Evolutionary conservation across 202 grass and related monocot genomes (phyloP).

Genomic region (Setaria viridis): DNA sequence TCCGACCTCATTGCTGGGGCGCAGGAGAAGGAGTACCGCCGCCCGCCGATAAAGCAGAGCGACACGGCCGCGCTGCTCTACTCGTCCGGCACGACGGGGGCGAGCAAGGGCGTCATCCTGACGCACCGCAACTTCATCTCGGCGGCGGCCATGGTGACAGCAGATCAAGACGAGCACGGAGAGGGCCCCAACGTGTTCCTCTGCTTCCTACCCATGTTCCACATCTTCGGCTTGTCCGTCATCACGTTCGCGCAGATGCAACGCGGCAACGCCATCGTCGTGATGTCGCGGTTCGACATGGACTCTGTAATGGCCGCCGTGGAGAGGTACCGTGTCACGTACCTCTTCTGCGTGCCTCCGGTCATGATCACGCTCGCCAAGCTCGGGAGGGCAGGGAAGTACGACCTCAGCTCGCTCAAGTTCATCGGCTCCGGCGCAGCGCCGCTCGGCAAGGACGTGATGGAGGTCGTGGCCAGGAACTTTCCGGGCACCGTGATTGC

Average conservation of each 20-base stretch:
- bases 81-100: constrained; percentile 92
- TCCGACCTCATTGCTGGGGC: constrained; percentile 59
- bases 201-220: constrained; percentile 99
- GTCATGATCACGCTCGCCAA: constrained; percentile 93
- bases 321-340: constrained; percentile 61
- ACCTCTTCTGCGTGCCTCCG: constrained; percentile 86
- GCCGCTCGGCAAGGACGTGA: constrained; percentile 90
- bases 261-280: constrained; percentile 72
- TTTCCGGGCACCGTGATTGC: constrained; percentile 57
- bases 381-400: constrained; percentile 58
- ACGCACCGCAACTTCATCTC: constrained; percentile 91
- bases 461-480: constrained; percentile 78
- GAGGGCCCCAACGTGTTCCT: constrained; percentile 78
- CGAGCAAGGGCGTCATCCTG: constrained; percentile 90
- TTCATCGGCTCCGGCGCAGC: constrained; percentile 84
- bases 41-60: constrained; percentile 54
- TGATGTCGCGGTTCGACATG: constrained; percentile 79
- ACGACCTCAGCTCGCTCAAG: constrained; percentile 80
- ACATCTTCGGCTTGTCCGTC: constrained; percentile 81
- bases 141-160: constrained; percentile 57
- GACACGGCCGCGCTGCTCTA: constrained; percentile 78
- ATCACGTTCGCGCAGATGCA: constrained; percentile 76
- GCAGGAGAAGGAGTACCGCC: constrained; percentile 49
- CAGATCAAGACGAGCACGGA: constrained; percentile 66
- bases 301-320: constrained; percentile 57